Evolutionary conservation across 2,329 filamentous ascomycete species (phyloP).

Genomic region (Fusarium sp.): DNA sequence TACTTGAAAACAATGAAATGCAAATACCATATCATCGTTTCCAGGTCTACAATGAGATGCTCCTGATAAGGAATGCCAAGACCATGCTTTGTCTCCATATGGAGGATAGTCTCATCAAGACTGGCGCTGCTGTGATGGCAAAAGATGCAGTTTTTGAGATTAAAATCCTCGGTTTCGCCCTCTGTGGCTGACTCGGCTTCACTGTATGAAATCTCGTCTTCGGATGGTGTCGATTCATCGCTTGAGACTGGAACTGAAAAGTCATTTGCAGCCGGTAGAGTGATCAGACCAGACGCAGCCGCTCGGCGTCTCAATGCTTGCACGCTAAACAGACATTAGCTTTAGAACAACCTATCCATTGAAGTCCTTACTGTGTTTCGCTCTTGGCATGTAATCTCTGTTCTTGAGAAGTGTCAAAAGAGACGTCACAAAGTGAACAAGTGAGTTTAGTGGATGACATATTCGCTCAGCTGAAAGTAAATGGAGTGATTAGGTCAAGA

Average conservation of each 20-base stretch:
- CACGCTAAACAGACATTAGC: neutral
- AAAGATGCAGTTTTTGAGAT: slow-evolving; percentile 53
- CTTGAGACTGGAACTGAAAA: neutral
- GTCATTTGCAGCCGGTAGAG: neutral
- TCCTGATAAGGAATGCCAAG: slow-evolving; percentile 54
- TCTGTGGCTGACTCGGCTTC: neutral
- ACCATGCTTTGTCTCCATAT: slow-evolving; percentile 61
- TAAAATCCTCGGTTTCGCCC: slow-evolving; percentile 30
- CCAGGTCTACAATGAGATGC: slow-evolving; percentile 55
- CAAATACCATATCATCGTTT: slow-evolving; percentile 58
- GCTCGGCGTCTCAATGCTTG: slow-evolving; percentile 3
- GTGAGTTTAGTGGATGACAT: slow-evolving; percentile 1
- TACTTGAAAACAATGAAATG: slow-evolving; percentile 59
- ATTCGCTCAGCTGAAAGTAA: neutral
- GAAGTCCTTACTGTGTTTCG: slow-evolving; percentile 4
- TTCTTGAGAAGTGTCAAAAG: slow-evolving; percentile 11
- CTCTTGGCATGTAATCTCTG: slow-evolving; percentile 22
- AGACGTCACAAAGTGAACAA: slow-evolving; percentile 11
- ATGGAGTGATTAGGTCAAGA: no score
- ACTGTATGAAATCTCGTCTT: neutral
- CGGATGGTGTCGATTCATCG: neutral
- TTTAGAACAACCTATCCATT: fast-evolving
- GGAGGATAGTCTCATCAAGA: slow-evolving; percentile 52
- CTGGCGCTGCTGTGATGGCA: slow-evolving; percentile 46
- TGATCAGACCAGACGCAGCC: slow-evolving; percentile 1